Base-by-base conservation (phyloP, 2,329 filamentous ascomycete species). In the Fusarium secorum region DNA sequence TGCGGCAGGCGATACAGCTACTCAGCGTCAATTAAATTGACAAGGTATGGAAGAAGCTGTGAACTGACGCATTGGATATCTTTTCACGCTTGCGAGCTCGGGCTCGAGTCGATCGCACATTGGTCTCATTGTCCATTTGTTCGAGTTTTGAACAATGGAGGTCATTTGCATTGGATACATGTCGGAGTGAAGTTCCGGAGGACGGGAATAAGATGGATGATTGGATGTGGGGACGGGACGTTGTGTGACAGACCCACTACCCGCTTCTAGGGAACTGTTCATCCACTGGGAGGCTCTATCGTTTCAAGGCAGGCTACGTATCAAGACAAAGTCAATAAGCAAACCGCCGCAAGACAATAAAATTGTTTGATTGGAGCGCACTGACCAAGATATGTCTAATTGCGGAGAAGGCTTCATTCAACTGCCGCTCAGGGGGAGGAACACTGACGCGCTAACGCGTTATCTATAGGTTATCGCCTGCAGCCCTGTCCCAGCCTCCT, bases 401-500 rank as follows among this genome's bases (percentile, higher is more conserved):
- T 54, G 30, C 46, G 60, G 49, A 36, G 51, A 44, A 24, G 15
- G 13, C 14, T 35, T 42, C 18, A 51, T 26, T 38, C 20, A 46
- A 62, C 26, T 68, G 38, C 38, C 38, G 28, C 35, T 63, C 61
- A 72, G 70, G 66, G 69, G 65, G 46, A 66, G 61, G 24, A 66
- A 36, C 42, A 20, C 15, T 52, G 35, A 52, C 26, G 44, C 46
- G 53, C 39, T 41, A 45, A 41, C 32, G 33, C 32, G 53, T 52
- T 46, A 45, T 61, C 56, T 60, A 39, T 64, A 46, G 64, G 61
- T 48, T 56, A 49, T 59, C 71, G 65, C 58, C 67, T 73, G 65
- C 56, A 52, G 46, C 64, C 78, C 75, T 77, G 74, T 76, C 69
- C 78, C 76, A 78, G 72, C 78, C 77, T 72, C 77, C 53, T 70